phyloP scores from a whole-genome alignment of 2,329 filamentous ascomycete species.

The Rutstroemia sp. region DNA sequence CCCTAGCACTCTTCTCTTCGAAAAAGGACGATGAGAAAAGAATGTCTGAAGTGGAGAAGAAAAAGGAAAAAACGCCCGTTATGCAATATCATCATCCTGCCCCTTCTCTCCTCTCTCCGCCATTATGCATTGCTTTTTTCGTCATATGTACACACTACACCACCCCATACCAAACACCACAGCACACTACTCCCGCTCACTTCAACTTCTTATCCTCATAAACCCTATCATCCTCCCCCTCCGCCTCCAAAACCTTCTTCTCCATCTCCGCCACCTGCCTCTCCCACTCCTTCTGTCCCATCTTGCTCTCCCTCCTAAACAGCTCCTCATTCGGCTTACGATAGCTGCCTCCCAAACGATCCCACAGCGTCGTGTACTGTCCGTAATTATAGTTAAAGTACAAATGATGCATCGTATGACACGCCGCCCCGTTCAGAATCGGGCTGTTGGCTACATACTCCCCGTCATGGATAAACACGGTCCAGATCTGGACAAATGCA shows the following conservation, averaged over 20 bases:
- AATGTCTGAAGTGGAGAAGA: too few species aligned
- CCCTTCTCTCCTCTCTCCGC: too few species aligned
- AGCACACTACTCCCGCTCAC: slow-evolving; percentile 5
- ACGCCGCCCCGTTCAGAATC: slow-evolving; percentile 90
- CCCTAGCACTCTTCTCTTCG: too few species aligned
- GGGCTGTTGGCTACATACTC: slow-evolving; percentile 88
- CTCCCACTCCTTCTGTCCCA: slow-evolving; percentile 73
- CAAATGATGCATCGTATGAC: slow-evolving; percentile 86
- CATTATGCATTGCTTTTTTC: not conserved
- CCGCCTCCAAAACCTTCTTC: slow-evolving; percentile 41
- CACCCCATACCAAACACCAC: too few species aligned
- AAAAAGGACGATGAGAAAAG: too few species aligned
- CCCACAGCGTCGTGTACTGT: slow-evolving; percentile 89
- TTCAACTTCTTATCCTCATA: slow-evolving; percentile 20
- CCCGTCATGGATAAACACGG: slow-evolving; percentile 90
- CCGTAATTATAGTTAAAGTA: slow-evolving; percentile 91
- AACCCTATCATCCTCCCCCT: slow-evolving; percentile 36
- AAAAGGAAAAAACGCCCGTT: too few species aligned
- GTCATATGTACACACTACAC: not conserved
- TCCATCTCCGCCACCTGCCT: slow-evolving; percentile 73
- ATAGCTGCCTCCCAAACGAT: slow-evolving; percentile 81
- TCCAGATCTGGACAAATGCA: slow-evolving; percentile 94
- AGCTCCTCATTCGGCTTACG: slow-evolving; percentile 77
- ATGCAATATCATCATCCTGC: too few species aligned
- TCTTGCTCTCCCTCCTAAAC: slow-evolving; percentile 79